A percentile compares a stretch with the other conserved stretches of the same genome.
Conservation (phyloP, 352 stramenopile genomes). For the Phytophthora idaei region DNA sequence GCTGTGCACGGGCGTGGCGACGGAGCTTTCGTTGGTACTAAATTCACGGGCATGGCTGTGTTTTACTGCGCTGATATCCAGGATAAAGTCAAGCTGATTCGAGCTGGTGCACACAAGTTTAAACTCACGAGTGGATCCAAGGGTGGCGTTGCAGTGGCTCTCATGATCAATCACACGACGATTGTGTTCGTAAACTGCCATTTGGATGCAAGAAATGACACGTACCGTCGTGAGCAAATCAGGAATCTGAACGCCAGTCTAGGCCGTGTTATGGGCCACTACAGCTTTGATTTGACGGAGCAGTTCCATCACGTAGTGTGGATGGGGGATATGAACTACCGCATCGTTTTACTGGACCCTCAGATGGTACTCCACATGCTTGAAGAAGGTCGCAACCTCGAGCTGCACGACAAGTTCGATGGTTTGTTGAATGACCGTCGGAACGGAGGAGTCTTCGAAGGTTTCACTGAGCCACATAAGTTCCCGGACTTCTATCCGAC, state of each 20-base stretch:
- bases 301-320: slow-evolving; percentile 91
- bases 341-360: slow-evolving; percentile 76
- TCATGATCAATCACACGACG: slow-evolving; percentile 78
- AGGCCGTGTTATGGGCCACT: slow-evolving; percentile 79
- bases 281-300: slow-evolving; percentile 83
- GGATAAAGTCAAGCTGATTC: slow-evolving; percentile 75
- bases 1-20: slow-evolving; percentile 81
- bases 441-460: slow-evolving; percentile 78
- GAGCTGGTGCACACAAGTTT: slow-evolving; percentile 82
- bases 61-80: slow-evolving; percentile 67
- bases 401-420: slow-evolving; percentile 88
- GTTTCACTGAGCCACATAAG: slow-evolving; percentile 83
- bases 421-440: slow-evolving; percentile 80
- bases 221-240: slow-evolving; percentile 85
- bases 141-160: slow-evolving; percentile 74
- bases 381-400: slow-evolving; percentile 70
- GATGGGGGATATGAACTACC: slow-evolving; percentile 92
- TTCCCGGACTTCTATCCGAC: slow-evolving; percentile 90
- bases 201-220: slow-evolving; percentile 81
- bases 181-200: slow-evolving; percentile 89
- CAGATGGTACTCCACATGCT: slow-evolving; percentile 84
- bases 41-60: slow-evolving; percentile 85
- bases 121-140: slow-evolving; percentile 82
- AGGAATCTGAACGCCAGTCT: slow-evolving; percentile 78
- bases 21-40: slow-evolving; percentile 82